Percentiles rank a stretch among this genome's conserved stretches.
These are phyloP conservation scores for Penicillium soppii DNA, from an alignment of 495 filamentous ascomycete species.

Conservation along the genomic window DNA sequence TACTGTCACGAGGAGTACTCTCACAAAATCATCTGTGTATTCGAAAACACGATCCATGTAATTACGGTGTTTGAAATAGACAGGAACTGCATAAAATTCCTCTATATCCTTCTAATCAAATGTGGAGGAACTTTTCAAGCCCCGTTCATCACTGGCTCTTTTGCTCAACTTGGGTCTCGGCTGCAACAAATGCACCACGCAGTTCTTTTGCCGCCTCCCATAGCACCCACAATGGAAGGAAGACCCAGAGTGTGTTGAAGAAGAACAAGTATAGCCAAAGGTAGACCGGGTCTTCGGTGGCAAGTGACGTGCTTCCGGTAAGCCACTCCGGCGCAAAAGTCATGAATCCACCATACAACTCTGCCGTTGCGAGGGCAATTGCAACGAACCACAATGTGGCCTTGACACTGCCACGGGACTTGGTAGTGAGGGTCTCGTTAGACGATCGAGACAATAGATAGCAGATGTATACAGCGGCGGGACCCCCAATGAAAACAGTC, in stretches of 20 bases:
- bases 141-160: constrained; percentile 10
- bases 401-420: constrained; percentile 38
- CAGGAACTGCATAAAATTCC: too few relatives aligned
- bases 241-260: constrained; percentile 91
- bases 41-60: too few relatives aligned
- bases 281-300: constrained; percentile 82
- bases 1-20: too few relatives aligned
- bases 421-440: constrained; percentile 16
- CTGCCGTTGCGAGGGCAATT: constrained; percentile 80
- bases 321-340: constrained; percentile 96
- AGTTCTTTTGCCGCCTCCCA: constrained; percentile 64
- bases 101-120: too few relatives aligned
- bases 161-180: constrained; percentile 12
- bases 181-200: constrained; percentile 50
- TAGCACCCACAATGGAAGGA: constrained; percentile 73
- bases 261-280: constrained; percentile 85
- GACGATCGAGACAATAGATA: constrained; percentile 54
- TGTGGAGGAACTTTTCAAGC: neutral
- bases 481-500: constrained; percentile 77
- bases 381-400: constrained; percentile 67
- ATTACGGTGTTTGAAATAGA: too few relatives aligned
- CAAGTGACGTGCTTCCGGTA: constrained; percentile 69
- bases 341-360: constrained; percentile 96
- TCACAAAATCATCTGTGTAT: too few relatives aligned
- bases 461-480: constrained; percentile 68